Percentiles rank a stretch among this genome's conserved stretches.
These are phyloP conservation scores for Sicyos edulis DNA, from an alignment of 306 rosid genomes.

Conservation along the genomic window DNA sequence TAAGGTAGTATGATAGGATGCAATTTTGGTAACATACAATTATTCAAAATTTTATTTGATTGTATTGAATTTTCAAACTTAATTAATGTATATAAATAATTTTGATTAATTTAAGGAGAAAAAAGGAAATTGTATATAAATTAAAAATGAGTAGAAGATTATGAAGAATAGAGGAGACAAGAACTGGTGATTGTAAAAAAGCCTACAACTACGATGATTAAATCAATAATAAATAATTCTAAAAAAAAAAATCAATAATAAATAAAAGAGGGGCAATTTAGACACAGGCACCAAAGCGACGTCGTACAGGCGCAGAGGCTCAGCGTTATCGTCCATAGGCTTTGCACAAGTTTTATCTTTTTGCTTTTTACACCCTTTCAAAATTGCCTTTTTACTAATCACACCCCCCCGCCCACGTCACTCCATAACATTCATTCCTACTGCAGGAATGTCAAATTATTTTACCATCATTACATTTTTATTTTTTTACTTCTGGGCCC, in stretches of 20 bases:
- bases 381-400: not conserved
- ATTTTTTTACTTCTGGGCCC: not conserved
- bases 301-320: conserved; percentile 1
- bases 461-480: conserved; percentile 13
- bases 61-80: too few relatives aligned
- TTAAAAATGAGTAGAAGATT: too few relatives aligned
- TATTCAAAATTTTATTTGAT: too few relatives aligned
- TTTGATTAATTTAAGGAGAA: too few relatives aligned
- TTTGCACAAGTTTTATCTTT: not conserved
- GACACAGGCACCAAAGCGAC: not conserved
- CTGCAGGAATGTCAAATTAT: conserved; percentile 19
- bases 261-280: too few relatives aligned
- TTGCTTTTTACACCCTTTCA: not conserved
- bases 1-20: too few relatives aligned
- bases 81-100: too few relatives aligned
- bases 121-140: too few relatives aligned
- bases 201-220: too few relatives aligned
- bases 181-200: not conserved
- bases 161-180: conserved; percentile 5
- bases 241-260: too few relatives aligned
- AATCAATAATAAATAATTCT: not conserved
- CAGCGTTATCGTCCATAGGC: conserved; percentile 4
- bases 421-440: conserved; percentile 10
- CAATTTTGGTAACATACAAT: too few relatives aligned
- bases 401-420: not conserved